phyloP scores from a whole-genome alignment of 2,329 filamentous ascomycete species.

The Talaromyces funiculosus region DNA sequence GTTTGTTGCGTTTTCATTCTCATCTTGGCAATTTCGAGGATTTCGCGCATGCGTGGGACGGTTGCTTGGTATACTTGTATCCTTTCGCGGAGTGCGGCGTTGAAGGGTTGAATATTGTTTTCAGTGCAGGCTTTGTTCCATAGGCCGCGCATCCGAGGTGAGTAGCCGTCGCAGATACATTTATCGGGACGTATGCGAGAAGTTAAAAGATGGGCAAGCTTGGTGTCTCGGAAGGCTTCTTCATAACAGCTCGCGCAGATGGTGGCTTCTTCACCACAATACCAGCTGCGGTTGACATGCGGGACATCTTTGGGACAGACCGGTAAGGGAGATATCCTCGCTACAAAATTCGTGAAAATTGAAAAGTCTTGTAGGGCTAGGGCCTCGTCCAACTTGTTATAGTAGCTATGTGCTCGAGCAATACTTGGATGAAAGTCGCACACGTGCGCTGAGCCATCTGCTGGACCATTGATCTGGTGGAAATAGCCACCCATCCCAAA shows the following conservation, averaged over 20 bases:
- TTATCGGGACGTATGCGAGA: neutral
- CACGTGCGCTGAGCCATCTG: neutral
- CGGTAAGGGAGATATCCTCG: neutral
- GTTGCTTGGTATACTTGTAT: conserved; percentile 8
- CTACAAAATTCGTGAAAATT: conserved; percentile 8
- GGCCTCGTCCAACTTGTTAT: conserved; percentile 4
- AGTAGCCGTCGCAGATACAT: conserved; percentile 10
- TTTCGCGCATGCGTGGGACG: conserved; percentile 9
- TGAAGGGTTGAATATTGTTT: conserved; percentile 6
- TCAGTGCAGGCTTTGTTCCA: conserved; percentile 8
- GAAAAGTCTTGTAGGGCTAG: neutral
- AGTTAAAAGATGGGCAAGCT: neutral
- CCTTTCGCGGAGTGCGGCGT: neutral
- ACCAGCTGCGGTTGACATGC: conserved; percentile 6
- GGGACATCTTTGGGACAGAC: conserved; percentile 4
- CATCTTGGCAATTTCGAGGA: conserved; percentile 10
- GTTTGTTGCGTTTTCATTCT: conserved; percentile 6
- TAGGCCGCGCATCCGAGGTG: conserved; percentile 8
- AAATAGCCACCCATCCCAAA: conserved; percentile 2
- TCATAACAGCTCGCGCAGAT: conserved; percentile 13
- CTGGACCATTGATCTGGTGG: neutral
- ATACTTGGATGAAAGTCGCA: conserved; percentile 2
- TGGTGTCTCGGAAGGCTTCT: conserved; percentile 7
- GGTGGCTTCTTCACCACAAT: conserved; percentile 7
- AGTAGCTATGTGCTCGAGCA: conserved; percentile 2